These are phyloP conservation scores for Beauveria bassiana DNA, from an alignment of 2,329 filamentous ascomycete genomes.

Conservation along the genomic window DNA sequence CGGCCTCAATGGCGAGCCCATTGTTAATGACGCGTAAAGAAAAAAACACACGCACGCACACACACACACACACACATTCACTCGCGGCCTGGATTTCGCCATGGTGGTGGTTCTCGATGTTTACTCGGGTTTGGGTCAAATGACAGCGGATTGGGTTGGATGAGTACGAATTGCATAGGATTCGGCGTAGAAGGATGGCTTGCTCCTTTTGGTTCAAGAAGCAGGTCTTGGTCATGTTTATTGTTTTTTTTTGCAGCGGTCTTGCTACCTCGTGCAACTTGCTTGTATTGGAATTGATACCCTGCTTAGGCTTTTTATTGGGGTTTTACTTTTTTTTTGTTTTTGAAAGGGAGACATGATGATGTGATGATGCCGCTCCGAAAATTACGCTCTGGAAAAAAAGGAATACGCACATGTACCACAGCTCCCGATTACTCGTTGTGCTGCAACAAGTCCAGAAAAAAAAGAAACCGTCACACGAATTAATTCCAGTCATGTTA, in stretches of 20 bases:
- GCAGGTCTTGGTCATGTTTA: conserved; percentile 14
- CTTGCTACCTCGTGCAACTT: background rate
- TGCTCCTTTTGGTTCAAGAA: background rate
- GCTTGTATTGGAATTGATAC: background rate
- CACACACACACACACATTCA: too few relatives aligned
- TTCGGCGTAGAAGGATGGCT: background rate
- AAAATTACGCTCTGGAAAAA: too few relatives aligned
- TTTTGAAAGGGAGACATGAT: background rate
- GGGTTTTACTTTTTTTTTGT: background rate
- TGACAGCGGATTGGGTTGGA: background rate
- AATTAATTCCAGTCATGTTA: background rate
- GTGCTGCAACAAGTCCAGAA: too few relatives aligned
- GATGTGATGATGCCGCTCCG: too few relatives aligned
- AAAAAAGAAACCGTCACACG: too few relatives aligned
- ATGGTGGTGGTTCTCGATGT: too few relatives aligned
- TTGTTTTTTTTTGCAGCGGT: background rate
- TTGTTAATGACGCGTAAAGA: conserved; percentile 18
- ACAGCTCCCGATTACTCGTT: background rate
- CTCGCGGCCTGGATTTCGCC: too few relatives aligned
- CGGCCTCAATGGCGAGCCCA: conserved; percentile 30
- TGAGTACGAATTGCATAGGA: conserved; percentile 1
- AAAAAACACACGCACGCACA: too few relatives aligned
- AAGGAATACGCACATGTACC: background rate
- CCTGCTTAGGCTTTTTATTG: background rate
- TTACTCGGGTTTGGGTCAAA: too few relatives aligned